Base-by-base conservation (phyloP, 441 rosid species). In the Manihot esculenta region DNA sequence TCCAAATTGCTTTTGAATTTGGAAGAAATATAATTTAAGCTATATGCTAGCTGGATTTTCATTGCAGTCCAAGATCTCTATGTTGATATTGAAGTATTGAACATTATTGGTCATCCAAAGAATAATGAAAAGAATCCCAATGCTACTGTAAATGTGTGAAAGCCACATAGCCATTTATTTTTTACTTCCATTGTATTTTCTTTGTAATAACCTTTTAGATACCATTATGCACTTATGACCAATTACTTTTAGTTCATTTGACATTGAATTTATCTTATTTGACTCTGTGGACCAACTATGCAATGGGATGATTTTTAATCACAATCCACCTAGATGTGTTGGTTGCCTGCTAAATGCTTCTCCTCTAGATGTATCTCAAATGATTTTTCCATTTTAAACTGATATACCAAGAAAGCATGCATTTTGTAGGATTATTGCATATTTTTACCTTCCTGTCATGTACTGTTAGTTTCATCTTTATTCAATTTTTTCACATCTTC, bases 221-320 rank as follows among this genome's bases (percentile, higher is more conserved):
- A 62, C 44, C 27, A 21, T 64, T 55, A 10, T 33, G 70, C 21
- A 24, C 9, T 66, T 30, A 24, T 73, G 41, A 61, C 12, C 18
- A n/a, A n/a, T 54, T 56, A 38, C 45, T 70, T 75, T 61, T 49
- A 15, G 72, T 65, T 78, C 74, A 72, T 67, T 78, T 30, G 51
- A 76, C 69, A 57, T 64, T 81, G 74, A 70, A 62, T 51, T 73
- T 71, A 62, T 73, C 48, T 26, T 56, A 14, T 38, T 70, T 72
- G 67, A 67, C 73, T 78, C 5, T 69, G 47, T 82, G 86, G 92
- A 73, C 82, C 98, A 95, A 97, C 90, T 89, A 73, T 95, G 98
- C 60, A 77, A 78, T 72, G 74, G 88, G 74, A 85, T 95, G 94
- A 77, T 91, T 78, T 95, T 93, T 85, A 95, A 93, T 83, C 97